Evolutionary conservation across 1,139 yeast genomes (phyloP), one percentile per base, ranked within the genome.

Genomic region (Candida smagusa): DNA sequence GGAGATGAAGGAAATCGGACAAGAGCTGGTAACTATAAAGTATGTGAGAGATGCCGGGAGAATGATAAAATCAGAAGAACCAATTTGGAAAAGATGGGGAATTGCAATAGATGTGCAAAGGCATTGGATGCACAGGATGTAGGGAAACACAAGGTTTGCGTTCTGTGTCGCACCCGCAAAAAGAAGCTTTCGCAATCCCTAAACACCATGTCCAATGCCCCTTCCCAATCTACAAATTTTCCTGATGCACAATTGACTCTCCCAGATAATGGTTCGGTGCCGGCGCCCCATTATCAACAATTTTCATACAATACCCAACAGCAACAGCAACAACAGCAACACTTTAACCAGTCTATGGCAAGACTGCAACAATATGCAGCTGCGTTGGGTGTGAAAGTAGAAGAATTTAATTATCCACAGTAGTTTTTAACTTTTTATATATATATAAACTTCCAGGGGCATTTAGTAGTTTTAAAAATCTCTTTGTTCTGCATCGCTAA

Each of bases 91-190:
- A 70, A 69, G 44, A 60, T 69, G 53, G 84, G 84, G 4, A 70
- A 74, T 39, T 80, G 86, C 52, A 79, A 79, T 50, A 64, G 85
- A 33, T 80, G 86, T 57, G 80, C 83, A 6, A 65, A 65, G 44
- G 62, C 68, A 0, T 57, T 79, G 44, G 63, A 58, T 23, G 61
- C 66, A 2, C 64, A 56, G 6, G 79, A 73, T 39, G 64, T 69
- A 35, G 75, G 74, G 24, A 69, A 66, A 33, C 80, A 75, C 48
- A 80, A 80, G 54, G 81, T 78, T 19, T 80, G 86, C 50, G 42
- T 54, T 9, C 56, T 50, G 29, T 80, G 86, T 49, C 64, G 85
- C 38, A 61, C 66, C 30, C 68, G 77, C 44, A 78, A 79, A 63
- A 78, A 70, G 58, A 68, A 67, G 48, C 48, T 49, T 39, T 37